A percentile compares a stretch with the other conserved stretches of the same genome.
Evolutionary conservation across 257 asterid genomes (phyloP).

Genomic region (Fraxinus pennsylvanica): DNA sequence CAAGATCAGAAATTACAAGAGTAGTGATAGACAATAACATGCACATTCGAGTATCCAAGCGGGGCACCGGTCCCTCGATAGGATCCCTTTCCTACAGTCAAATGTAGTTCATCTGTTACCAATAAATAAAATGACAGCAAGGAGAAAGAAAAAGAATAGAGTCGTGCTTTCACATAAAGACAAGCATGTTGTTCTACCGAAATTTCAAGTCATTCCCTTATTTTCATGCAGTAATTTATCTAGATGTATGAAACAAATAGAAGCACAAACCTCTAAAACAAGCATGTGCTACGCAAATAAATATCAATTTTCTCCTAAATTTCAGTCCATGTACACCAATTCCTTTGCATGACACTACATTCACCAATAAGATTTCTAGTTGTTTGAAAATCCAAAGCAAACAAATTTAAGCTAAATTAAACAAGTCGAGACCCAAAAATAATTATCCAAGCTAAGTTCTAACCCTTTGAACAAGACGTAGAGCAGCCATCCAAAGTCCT

Average conservation of each 20-base stretch:
- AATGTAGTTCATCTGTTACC: constrained; percentile 2
- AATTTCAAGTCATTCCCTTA: not conserved
- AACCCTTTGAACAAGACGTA: constrained; percentile 94
- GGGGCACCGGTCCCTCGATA: constrained; percentile 98
- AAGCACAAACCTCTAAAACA: not conserved
- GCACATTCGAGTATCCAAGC: constrained; percentile 85
- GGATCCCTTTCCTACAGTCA: constrained; percentile 86
- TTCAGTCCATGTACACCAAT: not conserved
- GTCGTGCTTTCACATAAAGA: no score
- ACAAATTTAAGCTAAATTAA: not conserved
- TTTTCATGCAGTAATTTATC: not conserved
- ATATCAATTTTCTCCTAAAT: not conserved
- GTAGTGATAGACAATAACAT: constrained; percentile 81
- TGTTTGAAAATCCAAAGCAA: not conserved
- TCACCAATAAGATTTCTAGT: not conserved
- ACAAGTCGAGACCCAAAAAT: constrained; percentile 1
- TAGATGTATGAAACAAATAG: not conserved
- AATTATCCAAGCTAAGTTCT: constrained; percentile 32
- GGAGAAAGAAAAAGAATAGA: not conserved
- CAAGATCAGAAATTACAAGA: constrained; percentile 84
- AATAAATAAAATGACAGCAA: not conserved
- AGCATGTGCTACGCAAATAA: not conserved
- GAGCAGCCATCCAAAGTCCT: constrained; percentile 98
- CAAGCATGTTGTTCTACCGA: not conserved
- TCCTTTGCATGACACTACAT: not conserved